Base-by-base conservation (phyloP, 345 rosid species). In the Streptanthus diversifolius region DNA sequence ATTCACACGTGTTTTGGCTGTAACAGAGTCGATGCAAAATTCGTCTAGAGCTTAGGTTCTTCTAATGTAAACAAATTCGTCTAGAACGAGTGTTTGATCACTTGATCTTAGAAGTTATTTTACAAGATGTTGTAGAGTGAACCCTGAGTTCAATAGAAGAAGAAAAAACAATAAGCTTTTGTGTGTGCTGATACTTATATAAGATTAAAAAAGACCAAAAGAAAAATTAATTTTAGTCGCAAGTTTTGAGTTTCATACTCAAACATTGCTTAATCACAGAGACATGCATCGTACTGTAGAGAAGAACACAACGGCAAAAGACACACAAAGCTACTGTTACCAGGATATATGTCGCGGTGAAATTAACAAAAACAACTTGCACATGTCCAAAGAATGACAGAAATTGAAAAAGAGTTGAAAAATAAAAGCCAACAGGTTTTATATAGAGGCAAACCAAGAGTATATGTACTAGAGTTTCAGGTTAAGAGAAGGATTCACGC, bases 311-410 rank as follows among this genome's bases (percentile, higher is more conserved):
- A 21, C 0, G 21, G 62, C 58, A 35, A 56, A 69, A 12, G n/a
- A 1, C 5, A 7, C 21, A 29, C 8, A 63, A 12, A 15, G 1
- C 45, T 56, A 44, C 8, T 14, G 73, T 74, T 59, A 58, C 44
- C 30, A 55, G 7, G 65, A 35, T 19, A 30, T 66, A 48, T 39
- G 61, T 74, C 45, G 30, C 45, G 4, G 35, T 15, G 55, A 66
- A 74, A 48, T 49, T 3, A 49, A 75, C 68, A 51, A 60, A 48
- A 21, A 67, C 59, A 76, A 55, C 60, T 35, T 57, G 73, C 32
- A 70, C 70, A 78, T 70, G 75, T 54, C 55, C 80, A 71, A 56
- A 48, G 68, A 77, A 56, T 70, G 47, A 63, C 66, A 47, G 40
- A 55, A 54, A 54, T 4, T 21, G 8, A 51, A 19, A 22, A 15